Evolutionary conservation across 148 eudicot genomes (phyloP), one percentile per base, ranked within the genome.

Genomic region (Vaccinium macrocarpon): DNA sequence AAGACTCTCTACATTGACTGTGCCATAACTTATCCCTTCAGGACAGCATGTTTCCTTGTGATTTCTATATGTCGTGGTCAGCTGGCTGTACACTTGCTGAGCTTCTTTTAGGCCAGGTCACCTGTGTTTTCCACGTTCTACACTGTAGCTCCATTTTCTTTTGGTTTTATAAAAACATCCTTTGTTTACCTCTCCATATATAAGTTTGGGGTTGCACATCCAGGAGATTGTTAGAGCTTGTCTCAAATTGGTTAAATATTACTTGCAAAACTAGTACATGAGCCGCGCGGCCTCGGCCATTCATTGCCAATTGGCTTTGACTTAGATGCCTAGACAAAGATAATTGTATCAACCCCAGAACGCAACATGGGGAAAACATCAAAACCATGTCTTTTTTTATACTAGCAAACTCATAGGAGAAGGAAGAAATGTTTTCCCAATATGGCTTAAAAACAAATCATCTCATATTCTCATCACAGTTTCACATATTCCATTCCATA

Each of bases 81-180:
- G 92, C 92, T 83, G 92, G 92, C 38, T 90, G 92, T 87, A 85
- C 88, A 83, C 90, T 90, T 82, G 92, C 92, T 61, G 92, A 90
- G 87, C 92, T 90, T 81, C 92, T 90, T 81, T 85, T 88, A 13
- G 92, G 92, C 80, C 92, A 88, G 86, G 92, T 90, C 82, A 38
- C 84, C 82, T 61, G 83, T 35, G 14, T 48, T 72, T 35, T 85
- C 38, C 9, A 10, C 61, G 21, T 78, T 55, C 51, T 83, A 15
- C 48, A 4, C 3, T 64, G 14, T 2, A 10, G 66, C 66, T 61
- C 3, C 66, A 61, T 64, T 23, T 35, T 23, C 32, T 35, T 64
- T 23, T 64, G 71, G 15, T 64, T 64, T 13, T 64, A 64, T 64
- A 32, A 64, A 61, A 64, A 64, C 32, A 25, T 27, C 72, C 35